Conservation (phyloP, 495 filamentous ascomycete species). For the Amphirosellinia nigrospora region DNA sequence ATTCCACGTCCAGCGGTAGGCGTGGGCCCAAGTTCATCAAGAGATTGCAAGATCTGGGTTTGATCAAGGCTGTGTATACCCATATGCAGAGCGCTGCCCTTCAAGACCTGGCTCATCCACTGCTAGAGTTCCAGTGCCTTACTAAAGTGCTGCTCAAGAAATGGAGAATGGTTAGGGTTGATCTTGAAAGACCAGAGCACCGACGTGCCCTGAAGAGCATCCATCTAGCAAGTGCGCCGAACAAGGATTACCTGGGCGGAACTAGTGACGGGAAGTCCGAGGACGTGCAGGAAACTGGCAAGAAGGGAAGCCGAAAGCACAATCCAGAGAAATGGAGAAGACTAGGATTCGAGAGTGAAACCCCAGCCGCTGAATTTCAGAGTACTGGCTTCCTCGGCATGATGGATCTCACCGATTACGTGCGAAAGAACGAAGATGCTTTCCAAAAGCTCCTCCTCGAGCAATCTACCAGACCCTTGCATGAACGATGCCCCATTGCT, state of each 20-base stretch:
- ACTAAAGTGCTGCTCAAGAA: constrained; percentile 90
- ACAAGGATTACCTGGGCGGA: constrained; percentile 51
- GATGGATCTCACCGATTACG: constrained; percentile 96
- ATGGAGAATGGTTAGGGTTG: constrained; percentile 85
- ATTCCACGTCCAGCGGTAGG: constrained; percentile 45
- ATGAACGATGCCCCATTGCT: constrained; percentile 86
- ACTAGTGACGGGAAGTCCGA: constrained; percentile 32
- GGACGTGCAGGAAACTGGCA: constrained; percentile 44
- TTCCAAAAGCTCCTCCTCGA: constrained; percentile 93
- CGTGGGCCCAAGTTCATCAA: constrained; percentile 92
- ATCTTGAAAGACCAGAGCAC: constrained; percentile 88
- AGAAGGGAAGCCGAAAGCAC: constrained; percentile 67
- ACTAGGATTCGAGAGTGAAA: constrained; percentile 91
- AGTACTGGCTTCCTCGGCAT: constrained; percentile 88
- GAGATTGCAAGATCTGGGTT: constrained; percentile 86
- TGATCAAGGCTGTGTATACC: constrained; percentile 87
- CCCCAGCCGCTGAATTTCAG: constrained; percentile 82
- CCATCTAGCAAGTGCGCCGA: constrained; percentile 80
- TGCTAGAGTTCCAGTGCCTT: constrained; percentile 92
- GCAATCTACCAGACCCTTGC: constrained; percentile 74
- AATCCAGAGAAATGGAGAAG: constrained; percentile 94
- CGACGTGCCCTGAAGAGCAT: constrained; percentile 83
- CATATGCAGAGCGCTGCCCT: constrained; percentile 93
- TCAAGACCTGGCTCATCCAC: constrained; percentile 90
- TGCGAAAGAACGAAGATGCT: constrained; percentile 84